Evolutionary conservation across 1,139 yeast genomes (phyloP).

Genomic region (Protomyces macrosporus): DNA sequence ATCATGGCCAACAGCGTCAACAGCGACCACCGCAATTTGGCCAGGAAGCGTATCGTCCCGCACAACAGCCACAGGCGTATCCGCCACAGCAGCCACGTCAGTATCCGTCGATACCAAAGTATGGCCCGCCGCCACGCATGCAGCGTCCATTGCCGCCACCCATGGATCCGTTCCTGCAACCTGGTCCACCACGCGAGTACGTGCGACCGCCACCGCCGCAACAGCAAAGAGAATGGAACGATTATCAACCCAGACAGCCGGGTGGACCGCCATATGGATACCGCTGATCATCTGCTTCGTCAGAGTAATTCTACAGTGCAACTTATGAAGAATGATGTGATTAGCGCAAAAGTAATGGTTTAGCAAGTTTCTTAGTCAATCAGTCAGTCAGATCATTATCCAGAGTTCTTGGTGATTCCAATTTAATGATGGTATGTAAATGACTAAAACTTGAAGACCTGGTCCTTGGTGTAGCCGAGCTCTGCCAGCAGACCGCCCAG

Average conservation of each 20-base stretch:
- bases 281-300: too few relatives aligned
- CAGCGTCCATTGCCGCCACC: background rate
- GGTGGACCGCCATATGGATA: too few relatives aligned
- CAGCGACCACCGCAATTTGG: background rate
- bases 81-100: background rate
- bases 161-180: too few relatives aligned
- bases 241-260: too few relatives aligned
- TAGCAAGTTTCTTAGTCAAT: too few relatives aligned
- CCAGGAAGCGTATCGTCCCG: background rate
- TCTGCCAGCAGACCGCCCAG: constrained; percentile 81
- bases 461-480: constrained; percentile 78
- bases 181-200: too few relatives aligned
- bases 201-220: background rate
- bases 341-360: too few relatives aligned
- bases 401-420: too few relatives aligned
- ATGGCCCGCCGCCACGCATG: background rate
- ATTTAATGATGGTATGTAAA: too few relatives aligned
- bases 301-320: too few relatives aligned
- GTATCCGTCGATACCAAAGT: background rate
- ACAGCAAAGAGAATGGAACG: background rate
- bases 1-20: background rate
- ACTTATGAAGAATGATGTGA: too few relatives aligned
- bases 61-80: background rate
- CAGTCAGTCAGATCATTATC: too few relatives aligned
- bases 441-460: constrained; percentile 77